A percentile compares a stretch with the other conserved stretches of the same genome.
Conservation (phyloP, 2,329 filamentous ascomycete species). For the Epichloe bromicola region DNA sequence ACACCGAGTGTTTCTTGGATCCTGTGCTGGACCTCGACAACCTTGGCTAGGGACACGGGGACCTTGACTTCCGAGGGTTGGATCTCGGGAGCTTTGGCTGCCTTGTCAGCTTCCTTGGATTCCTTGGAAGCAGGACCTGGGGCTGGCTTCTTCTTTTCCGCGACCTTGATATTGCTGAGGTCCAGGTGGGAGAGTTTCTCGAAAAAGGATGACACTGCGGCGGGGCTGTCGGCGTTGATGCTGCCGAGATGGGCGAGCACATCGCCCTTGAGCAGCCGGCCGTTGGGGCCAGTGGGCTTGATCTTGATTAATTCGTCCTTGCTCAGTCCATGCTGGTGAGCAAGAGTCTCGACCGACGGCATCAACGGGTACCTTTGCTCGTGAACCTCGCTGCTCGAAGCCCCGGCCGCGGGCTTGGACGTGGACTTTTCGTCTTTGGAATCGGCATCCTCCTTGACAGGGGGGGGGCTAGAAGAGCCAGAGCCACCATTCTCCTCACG, state of each 20-base stretch:
- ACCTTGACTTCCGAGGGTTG: conserved; percentile 50
- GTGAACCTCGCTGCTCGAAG: conserved; percentile 34
- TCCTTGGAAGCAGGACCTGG: conserved; percentile 23
- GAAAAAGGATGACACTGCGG: conserved; percentile 56
- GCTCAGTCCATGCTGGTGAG: conserved; percentile 66
- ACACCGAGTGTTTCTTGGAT: conserved; percentile 67
- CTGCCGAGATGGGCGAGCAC: conserved; percentile 79
- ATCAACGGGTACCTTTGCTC: conserved; percentile 61
- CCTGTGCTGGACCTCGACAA: conserved; percentile 68
- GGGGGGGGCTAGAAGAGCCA: not conserved
- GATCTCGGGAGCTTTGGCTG: conserved; percentile 29
- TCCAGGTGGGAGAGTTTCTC: conserved; percentile 72
- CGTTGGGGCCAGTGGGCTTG: conserved; percentile 73
- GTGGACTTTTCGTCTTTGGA: conserved; percentile 13
- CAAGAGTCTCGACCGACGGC: conserved; percentile 72
- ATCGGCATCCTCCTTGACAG: conserved; percentile 13
- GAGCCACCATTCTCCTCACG: conserved; percentile 20
- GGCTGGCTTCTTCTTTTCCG: conserved; percentile 36
- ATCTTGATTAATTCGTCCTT: conserved; percentile 69
- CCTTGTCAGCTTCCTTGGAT: conserved; percentile 23
- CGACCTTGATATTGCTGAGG: conserved; percentile 87
- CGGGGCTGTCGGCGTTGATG: conserved; percentile 60
- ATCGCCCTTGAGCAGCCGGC: conserved; percentile 87
- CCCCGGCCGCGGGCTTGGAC: conserved; percentile 39
- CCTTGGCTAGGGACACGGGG: conserved; percentile 65